Base-by-base conservation (phyloP, 1,284 basidiomycete genomes). In the Moesziomyces parantarcticus region DNA sequence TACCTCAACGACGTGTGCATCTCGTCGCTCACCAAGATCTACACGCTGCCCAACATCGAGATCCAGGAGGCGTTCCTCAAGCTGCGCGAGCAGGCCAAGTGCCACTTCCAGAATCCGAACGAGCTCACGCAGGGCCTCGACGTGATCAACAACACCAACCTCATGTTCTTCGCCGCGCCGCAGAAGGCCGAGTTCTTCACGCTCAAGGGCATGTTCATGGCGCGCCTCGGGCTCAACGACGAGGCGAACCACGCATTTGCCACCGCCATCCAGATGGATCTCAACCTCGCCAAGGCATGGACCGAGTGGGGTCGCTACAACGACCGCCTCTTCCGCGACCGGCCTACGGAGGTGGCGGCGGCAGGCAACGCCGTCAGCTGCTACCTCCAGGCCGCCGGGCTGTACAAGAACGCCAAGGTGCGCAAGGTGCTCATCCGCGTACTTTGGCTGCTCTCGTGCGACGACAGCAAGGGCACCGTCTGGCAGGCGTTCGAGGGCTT, bases 151-250 rank as follows among this genome's bases (percentile, higher is more conserved):
- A 99, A 97, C 81, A 99, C 97, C 25, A 99, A 99, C 84, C 86
- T 99, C 65, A 93, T 97, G 89, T 99, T 98, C 87, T 99, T 99
- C 86, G 93, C 94, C 16, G 90, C 88, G 9, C 86, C 90, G 5
- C 97, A 99, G 84, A 99, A 99, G 85, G 94, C 97, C 32, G 97
- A 99, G 84, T 99, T 99, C 86, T 94, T 94, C 84, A 99, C 96
- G n/a, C 87, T 99, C 83, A 99, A 99, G 86, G 97, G 94, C 51
- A 97, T 99, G 93, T 99, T 99, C 87, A 91, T 97, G 77, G 92
- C 94, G 48, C 90, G 92, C 64, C 89, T 94, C 49, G 90, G 90
- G 21, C 90, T 94, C 47, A 89, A 90, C 71, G 94, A 97, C 16
- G 96, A 99, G 22, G 95, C 97, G 36, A 95, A 93, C 76, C 87